These are phyloP conservation scores for Pyrus hybrid DNA, from an alignment of 331 rosid species.

Conservation along the genomic window DNA sequence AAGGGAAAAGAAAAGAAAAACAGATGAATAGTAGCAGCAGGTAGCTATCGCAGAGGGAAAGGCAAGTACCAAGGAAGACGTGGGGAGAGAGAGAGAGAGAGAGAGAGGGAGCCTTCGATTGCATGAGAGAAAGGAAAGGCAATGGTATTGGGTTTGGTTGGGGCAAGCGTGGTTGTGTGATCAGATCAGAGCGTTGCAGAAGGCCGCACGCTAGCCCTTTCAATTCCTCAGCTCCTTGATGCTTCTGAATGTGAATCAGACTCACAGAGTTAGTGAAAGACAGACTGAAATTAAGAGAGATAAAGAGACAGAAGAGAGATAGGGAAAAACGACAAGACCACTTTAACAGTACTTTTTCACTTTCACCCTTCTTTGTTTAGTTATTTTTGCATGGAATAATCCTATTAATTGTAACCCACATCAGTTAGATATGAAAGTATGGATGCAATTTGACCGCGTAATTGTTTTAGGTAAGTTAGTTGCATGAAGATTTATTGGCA, in stretches of 20 bases:
- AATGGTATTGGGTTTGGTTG: not conserved
- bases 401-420: not conserved
- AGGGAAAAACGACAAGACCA: conserved; percentile 21
- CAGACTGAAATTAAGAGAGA: not conserved
- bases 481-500: too few species aligned
- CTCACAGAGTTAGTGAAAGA: not conserved
- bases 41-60: not conserved
- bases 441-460: too few species aligned
- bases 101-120: conserved; percentile 21
- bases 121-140: conserved; percentile 33
- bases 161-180: conserved; percentile 19
- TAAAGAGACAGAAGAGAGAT: not conserved
- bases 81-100: conserved; percentile 25
- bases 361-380: conserved; percentile 12
- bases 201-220: conserved; percentile 11
- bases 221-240: not conserved
- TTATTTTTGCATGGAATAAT: not conserved
- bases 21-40: not conserved
- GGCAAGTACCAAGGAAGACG: conserved; percentile 27
- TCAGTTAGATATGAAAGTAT: too few species aligned
- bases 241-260: not conserved
- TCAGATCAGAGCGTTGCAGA: conserved; percentile 23
- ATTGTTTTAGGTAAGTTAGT: too few species aligned
- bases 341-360: conserved; percentile 10
- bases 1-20: not conserved